Percentiles rank a stretch among this genome's conserved stretches.
Conservation (phyloP, 2,329 filamentous ascomycete species). For the Aspergillus spinulosporus region DNA sequence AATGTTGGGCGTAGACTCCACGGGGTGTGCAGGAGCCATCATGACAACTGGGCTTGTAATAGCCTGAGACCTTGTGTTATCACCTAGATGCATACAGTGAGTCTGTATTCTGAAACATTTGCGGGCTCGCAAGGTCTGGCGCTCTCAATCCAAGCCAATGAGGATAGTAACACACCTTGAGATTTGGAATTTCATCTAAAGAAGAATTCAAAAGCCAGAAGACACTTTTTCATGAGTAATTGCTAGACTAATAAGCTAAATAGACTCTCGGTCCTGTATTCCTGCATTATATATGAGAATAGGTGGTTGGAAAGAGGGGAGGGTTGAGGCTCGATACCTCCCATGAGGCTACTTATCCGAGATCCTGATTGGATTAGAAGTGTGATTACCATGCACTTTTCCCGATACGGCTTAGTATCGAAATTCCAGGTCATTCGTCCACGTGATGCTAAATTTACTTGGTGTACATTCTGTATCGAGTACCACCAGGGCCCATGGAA, state of each 20-base stretch:
- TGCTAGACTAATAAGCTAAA: not conserved
- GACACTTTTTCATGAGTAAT: not conserved
- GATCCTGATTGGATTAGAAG: constrained; percentile 3
- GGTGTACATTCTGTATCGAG: no score
- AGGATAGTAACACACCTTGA: constrained; percentile 1
- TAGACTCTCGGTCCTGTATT: not conserved
- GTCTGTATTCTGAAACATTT: not conserved
- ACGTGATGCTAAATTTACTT: no score
- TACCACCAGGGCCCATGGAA: no score
- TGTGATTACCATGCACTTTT: constrained; percentile 12
- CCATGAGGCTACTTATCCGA: not conserved
- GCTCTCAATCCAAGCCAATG: not conserved
- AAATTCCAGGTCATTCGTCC: no score
- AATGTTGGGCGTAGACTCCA: constrained; percentile 1
- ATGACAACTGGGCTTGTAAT: not conserved
- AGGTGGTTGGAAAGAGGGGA: not conserved
- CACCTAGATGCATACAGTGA: not conserved
- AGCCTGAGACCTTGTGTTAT: not conserved
- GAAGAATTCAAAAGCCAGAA: not conserved
- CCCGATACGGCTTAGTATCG: constrained; percentile 7
- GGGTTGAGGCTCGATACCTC: constrained; percentile 1
- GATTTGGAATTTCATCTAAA: not conserved
- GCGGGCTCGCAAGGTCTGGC: not conserved
- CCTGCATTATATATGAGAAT: not conserved
- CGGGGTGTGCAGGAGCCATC: not conserved